These are phyloP conservation scores for Ustilago nuda DNA, from an alignment of 1,284 basidiomycete genomes.

Conservation along the genomic window DNA sequence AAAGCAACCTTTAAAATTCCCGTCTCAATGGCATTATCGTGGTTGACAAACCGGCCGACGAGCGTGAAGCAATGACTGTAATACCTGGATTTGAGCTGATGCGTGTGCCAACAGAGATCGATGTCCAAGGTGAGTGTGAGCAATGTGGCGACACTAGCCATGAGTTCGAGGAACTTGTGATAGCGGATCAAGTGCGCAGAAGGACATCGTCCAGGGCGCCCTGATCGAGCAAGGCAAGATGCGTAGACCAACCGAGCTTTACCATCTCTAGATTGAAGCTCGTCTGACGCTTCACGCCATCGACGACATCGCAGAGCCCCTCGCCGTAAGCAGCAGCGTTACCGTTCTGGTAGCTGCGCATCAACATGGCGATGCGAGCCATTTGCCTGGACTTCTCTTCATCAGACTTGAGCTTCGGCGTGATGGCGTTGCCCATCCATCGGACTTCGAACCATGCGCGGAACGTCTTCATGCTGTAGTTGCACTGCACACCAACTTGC, in stretches of 20 bases:
- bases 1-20: constrained; percentile 51
- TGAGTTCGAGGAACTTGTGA: constrained; percentile 50
- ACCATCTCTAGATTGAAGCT: constrained; percentile 48
- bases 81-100: constrained; percentile 48
- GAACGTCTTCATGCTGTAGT: constrained; percentile 32
- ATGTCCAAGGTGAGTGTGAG: constrained; percentile 60
- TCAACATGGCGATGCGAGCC: constrained; percentile 37
- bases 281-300: constrained; percentile 47
- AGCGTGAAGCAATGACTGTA: constrained; percentile 36
- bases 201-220: constrained; percentile 35
- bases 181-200: constrained; percentile 51
- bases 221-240: constrained; percentile 24
- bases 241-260: constrained; percentile 50
- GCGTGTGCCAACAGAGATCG: constrained; percentile 62
- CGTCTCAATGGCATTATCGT: constrained; percentile 59
- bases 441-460: constrained; percentile 34
- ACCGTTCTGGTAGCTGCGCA: constrained; percentile 42
- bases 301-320: constrained; percentile 43
- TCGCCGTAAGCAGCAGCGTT: constrained; percentile 46
- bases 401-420: constrained; percentile 17
- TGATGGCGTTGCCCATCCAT: constrained; percentile 23
- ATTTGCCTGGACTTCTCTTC: constrained; percentile 32
- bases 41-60: constrained; percentile 60
- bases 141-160: constrained; percentile 15
- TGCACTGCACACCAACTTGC: constrained; percentile 16